A percentile compares a stretch with the other conserved stretches of the same genome.
phyloP scores from a whole-genome alignment of 306 rosid genomes.

The Quercus robur region DNA sequence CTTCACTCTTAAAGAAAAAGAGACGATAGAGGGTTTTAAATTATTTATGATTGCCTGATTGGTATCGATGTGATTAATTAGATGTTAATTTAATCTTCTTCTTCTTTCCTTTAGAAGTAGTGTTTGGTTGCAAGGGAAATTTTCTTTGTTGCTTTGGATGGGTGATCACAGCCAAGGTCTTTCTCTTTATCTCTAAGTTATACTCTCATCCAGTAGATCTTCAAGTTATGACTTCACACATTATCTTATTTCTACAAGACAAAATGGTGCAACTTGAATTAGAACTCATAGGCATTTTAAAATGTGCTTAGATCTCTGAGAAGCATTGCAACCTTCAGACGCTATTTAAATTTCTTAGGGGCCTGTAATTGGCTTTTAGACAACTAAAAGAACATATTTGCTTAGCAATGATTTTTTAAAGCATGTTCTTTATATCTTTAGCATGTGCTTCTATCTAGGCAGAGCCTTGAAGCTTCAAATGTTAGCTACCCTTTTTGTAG shows the following conservation, averaged over 20 bases:
- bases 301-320: neutral
- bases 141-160: neutral
- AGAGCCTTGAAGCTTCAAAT: neutral
- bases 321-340: neutral
- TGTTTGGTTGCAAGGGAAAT: neutral
- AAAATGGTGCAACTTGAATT: too few species aligned
- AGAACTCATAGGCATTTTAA: too few species aligned
- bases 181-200: too few species aligned
- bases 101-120: too few species aligned
- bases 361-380: neutral
- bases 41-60: neutral
- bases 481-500: neutral
- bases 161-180: neutral
- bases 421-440: neutral
- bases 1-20: constrained; percentile 64
- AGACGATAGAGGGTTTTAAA: constrained; percentile 34
- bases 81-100: neutral
- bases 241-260: too few species aligned
- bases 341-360: neutral
- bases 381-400: neutral
- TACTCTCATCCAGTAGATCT: too few species aligned
- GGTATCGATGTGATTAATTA: neutral
- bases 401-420: neutral
- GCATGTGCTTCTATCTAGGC: neutral
- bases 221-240: too few species aligned